Evolutionary conservation across 2,329 filamentous ascomycete species (phyloP), one percentile per base, ranked within the genome.

Genomic region (Paecilomyces formosus): DNA sequence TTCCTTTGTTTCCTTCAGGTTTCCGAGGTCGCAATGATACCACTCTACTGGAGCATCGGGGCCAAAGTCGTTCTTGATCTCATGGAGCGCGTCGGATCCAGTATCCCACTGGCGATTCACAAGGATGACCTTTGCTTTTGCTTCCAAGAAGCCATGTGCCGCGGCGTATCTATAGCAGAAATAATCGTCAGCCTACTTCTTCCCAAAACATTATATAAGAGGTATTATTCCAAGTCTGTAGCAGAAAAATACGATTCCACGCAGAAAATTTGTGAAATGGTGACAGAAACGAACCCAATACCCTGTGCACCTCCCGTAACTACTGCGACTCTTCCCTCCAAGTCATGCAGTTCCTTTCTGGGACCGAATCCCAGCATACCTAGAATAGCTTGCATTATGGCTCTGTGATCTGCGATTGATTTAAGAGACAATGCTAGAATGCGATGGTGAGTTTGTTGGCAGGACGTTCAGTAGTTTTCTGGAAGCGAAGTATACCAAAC

Each of bases 21-120:
- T 71, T 6, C 73, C 76, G 60, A 79, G 57, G 60, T 79, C 76
- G 56, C 77, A 80, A 21, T 68, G 66, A 51, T 70, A 63, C 75
- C 77, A 79, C 45, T 77, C 72, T 26, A 79, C 65, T 3, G 74
- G 55, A 0, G 73, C 70, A 2, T 67, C 61, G 2, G 30, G n/a
- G 28, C 62, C 60, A 18, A 63, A 59, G 49, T 73, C 66, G 31
- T 68, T 58, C 24, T 70, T 71, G 60, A 72, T 68, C n/a, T 63
- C 64, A 54, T 72, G 65, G 30, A 74, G 66, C n/a, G 75, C 70
- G 11, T 66, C 60, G 22, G 62, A 63, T 39, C 75, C 73, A 63
- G 81, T 71, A 61, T 74, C 80, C 58, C 73, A 69, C 30, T 69
- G 67, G 30, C 67, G 65, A 56, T 70, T 72, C 12, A 71, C 63